Conservation (phyloP, 148 eudicot genomes). For the Oxyria digyna region DNA sequence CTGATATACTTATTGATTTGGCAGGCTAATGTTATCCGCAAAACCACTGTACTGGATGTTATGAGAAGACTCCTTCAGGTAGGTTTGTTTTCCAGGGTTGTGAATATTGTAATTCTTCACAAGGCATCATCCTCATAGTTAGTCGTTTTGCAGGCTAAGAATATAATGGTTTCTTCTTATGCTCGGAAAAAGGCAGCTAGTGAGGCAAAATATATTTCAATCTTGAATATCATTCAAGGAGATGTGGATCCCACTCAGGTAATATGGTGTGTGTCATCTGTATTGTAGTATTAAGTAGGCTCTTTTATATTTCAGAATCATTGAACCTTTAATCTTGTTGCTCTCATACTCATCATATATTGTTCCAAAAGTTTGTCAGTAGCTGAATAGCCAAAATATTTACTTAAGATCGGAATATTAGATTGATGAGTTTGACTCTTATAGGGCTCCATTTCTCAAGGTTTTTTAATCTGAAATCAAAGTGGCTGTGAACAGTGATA, state of each 20-base stretch:
- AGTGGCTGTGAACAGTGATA: neutral
- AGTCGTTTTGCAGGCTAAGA: slow-evolving; percentile 67
- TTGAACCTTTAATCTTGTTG: neutral
- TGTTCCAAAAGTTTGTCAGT: neutral
- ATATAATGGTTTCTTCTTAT: slow-evolving; percentile 94
- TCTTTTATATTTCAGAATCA: neutral
- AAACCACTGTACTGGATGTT: slow-evolving; percentile 94
- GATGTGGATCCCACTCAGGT: slow-evolving; percentile 99
- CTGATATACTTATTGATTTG: slow-evolving; percentile 8
- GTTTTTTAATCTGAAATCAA: neutral
- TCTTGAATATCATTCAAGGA: slow-evolving; percentile 91
- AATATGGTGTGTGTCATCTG: slow-evolving; percentile 3
- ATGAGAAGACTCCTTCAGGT: slow-evolving; percentile 99
- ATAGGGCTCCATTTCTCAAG: neutral
- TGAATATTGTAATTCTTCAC: neutral
- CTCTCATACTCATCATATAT: neutral
- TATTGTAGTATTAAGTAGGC: too few relatives aligned
- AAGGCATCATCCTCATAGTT: slow-evolving; percentile 14
- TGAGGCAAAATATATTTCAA: slow-evolving; percentile 95
- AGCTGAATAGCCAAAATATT: neutral
- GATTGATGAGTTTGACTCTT: neutral
- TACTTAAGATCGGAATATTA: neutral
- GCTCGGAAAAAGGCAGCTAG: slow-evolving; percentile 96
- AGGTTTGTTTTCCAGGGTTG: slow-evolving; percentile 16
- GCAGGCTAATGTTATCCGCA: slow-evolving; percentile 96